A percentile compares a stretch with the other conserved stretches of the same genome.
Evolutionary conservation across 108 stramenopile species (phyloP).

Genomic region (Nitzschia sp.): DNA sequence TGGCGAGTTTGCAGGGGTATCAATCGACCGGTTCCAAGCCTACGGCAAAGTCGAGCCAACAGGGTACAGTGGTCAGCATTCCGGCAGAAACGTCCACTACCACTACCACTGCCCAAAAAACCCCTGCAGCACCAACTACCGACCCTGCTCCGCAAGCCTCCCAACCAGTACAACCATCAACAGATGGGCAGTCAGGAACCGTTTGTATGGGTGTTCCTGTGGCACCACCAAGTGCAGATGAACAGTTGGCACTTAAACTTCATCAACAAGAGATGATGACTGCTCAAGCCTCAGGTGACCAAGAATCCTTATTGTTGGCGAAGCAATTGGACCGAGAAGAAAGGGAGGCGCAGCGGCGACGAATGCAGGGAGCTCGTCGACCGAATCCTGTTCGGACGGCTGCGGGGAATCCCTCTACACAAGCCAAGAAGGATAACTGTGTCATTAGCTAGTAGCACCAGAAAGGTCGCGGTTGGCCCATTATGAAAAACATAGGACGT

Average conservation of each 20-base stretch:
- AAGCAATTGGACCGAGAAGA: neutral
- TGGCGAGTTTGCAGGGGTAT: slow-evolving; percentile 53
- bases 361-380: no score
- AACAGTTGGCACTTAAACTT: slow-evolving; percentile 18
- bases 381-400: neutral
- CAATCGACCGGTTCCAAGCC: slow-evolving; percentile 7
- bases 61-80: neutral
- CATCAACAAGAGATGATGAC: slow-evolving; percentile 12
- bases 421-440: slow-evolving; percentile 14
- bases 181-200: neutral
- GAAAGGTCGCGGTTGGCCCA: no score
- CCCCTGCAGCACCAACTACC: neutral
- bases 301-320: no score
- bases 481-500: no score
- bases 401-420: neutral
- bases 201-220: neutral
- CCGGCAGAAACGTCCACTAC: neutral
- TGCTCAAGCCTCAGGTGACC: no score
- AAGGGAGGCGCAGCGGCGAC: neutral
- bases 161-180: neutral
- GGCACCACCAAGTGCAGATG: neutral
- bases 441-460: slow-evolving; percentile 15
- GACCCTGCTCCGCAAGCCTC: neutral
- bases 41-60: neutral
- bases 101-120: neutral